A percentile compares a stretch with the other conserved stretches of the same genome.
Conservation (phyloP, 371 early-diverging fungal genomes). For the Smittium mucronatum region DNA sequence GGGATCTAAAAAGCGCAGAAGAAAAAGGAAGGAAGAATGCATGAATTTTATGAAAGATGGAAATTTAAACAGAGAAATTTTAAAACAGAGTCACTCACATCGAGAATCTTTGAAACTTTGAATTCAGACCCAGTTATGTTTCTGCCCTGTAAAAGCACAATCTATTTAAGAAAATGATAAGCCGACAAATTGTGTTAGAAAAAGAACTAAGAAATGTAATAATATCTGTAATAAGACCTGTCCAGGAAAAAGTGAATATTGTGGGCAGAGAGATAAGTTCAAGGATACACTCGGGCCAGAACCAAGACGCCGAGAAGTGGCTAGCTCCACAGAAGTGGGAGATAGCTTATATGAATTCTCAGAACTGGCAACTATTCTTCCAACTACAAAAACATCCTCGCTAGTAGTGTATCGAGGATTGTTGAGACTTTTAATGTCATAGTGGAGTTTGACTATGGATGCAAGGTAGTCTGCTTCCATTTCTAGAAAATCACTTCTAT, state of each 20-base stretch:
- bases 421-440: background rate
- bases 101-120: background rate
- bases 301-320: constrained; percentile 1
- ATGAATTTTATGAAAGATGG: background rate
- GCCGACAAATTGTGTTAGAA: background rate
- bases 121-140: constrained; percentile 2
- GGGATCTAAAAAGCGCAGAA: background rate
- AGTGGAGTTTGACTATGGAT: background rate
- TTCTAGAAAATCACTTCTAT: background rate
- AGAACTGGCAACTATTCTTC: background rate
- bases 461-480: background rate
- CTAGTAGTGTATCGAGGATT: constrained; percentile 5
- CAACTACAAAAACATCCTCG: constrained; percentile 7
- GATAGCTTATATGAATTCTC: background rate
- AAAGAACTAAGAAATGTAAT: background rate
- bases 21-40: background rate
- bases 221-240: background rate
- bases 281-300: background rate
- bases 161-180: background rate
- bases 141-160: background rate
- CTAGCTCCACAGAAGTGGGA: background rate
- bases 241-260: constrained; percentile 5
- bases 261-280: background rate
- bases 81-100: background rate
- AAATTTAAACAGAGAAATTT: background rate